Conservation (phyloP, 306 rosid species). For the Elaeagnus macrophylla region DNA sequence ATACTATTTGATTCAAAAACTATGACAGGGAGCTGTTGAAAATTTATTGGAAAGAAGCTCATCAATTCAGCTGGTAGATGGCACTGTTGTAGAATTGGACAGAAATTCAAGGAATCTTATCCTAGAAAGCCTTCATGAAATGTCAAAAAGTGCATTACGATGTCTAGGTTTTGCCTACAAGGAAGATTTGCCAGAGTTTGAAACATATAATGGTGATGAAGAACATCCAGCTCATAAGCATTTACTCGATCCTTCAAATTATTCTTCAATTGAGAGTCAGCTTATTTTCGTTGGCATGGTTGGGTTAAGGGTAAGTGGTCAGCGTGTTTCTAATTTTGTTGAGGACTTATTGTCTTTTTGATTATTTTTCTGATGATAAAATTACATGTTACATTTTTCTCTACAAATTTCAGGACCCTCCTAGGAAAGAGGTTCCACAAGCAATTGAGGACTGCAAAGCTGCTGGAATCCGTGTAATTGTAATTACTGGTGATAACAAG, state of each 20-base stretch:
- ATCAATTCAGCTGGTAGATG: constrained; percentile 61
- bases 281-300: constrained; percentile 78
- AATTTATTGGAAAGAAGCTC: constrained; percentile 75
- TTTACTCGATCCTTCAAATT: constrained; percentile 76
- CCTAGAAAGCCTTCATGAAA: constrained; percentile 59
- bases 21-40: constrained; percentile 81
- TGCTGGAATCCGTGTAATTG: constrained; percentile 94
- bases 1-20: neutral
- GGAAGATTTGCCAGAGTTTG: constrained; percentile 48
- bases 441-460: constrained; percentile 90
- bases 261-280: constrained; percentile 64
- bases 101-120: constrained; percentile 40
- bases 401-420: constrained; percentile 42
- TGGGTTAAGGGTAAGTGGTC: constrained; percentile 71
- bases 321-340: constrained; percentile 23
- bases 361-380: no score
- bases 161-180: constrained; percentile 95
- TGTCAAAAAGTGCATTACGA: constrained; percentile 85
- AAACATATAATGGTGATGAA: constrained; percentile 52
- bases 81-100: constrained; percentile 54
- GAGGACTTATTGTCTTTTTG: constrained; percentile 30
- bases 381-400: no score
- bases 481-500: constrained; percentile 89
- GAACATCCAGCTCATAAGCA: constrained; percentile 89
- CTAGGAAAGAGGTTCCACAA: constrained; percentile 71